Evolutionary conservation across 805 yeast species (phyloP).

Genomic region (Kuraishia hungarica): DNA sequence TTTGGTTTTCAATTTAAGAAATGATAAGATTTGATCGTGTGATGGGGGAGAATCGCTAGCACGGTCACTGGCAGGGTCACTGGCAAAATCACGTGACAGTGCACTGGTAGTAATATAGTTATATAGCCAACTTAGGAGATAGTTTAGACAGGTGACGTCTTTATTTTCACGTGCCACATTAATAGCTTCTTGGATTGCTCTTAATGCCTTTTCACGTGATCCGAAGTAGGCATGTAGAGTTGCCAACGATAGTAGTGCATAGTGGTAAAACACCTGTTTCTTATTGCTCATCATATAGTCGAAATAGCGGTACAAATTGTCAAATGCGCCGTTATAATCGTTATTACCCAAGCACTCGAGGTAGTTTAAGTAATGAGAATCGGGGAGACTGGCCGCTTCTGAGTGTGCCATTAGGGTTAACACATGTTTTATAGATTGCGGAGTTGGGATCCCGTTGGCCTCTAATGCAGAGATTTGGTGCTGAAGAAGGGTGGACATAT

Average conservation of each 20-base stretch:
- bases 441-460: slow-evolving; percentile 40
- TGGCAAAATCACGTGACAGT: slow-evolving; percentile 12
- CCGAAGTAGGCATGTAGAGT: slow-evolving; percentile 63
- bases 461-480: slow-evolving; percentile 47
- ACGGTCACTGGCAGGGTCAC: background rate
- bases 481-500: slow-evolving; percentile 38
- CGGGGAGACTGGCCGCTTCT: slow-evolving; percentile 32
- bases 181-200: slow-evolving; percentile 81
- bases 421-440: slow-evolving; percentile 31
- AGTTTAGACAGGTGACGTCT: slow-evolving; percentile 64
- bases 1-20: slow-evolving; percentile 46
- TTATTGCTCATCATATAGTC: slow-evolving; percentile 69
- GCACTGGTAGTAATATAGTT: slow-evolving; percentile 47
- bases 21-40: slow-evolving; percentile 59
- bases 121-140: slow-evolving; percentile 66
- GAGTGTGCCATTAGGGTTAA: slow-evolving; percentile 38
- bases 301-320: slow-evolving; percentile 52
- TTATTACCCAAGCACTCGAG: slow-evolving; percentile 48
- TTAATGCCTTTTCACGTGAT: slow-evolving; percentile 58
- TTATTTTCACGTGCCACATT: slow-evolving; percentile 80
- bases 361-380: slow-evolving; percentile 49
- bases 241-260: slow-evolving; percentile 67
- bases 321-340: slow-evolving; percentile 54
- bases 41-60: slow-evolving; percentile 21
- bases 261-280: slow-evolving; percentile 61